Evolutionary conservation across 2,329 filamentous ascomycete species (phyloP), one percentile per base, ranked within the genome.

Genomic region (Cladophialophora immunda): DNA sequence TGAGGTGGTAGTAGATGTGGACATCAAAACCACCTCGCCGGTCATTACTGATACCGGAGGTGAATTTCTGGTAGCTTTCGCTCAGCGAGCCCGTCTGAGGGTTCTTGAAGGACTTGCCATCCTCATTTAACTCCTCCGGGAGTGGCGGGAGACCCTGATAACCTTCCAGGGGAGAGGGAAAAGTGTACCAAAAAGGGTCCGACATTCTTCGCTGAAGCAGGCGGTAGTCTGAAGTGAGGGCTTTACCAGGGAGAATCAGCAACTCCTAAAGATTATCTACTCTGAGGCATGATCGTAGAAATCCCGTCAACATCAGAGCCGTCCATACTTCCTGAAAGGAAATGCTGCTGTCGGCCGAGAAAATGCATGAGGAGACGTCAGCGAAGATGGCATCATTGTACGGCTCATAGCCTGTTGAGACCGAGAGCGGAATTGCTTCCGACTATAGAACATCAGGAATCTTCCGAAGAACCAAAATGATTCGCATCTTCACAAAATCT

Each of bases 41-140:
- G 77, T 2, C 85, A 88, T 65, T 90, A 91, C 53, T 87, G 83
- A 34, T 96, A 81, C 0, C 92, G 91, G 2, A 86, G 0, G 85
- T 78, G 73, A 97, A 97, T 38, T 81, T 78, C 17, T 87, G 83
- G 75, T 97, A 97, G 15, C 91, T 87, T 60, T 84, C 80, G 76
- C 91, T 94, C 58, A 86, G 81, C 3, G 83, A 78, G 0, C 84
- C 85, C 0, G 86, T 82, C 34, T 86, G 82, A 0, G 87, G 87
- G 73, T 96, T 96, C 61, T 86, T 82, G 72, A 87, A 86, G 58
- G 90, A 93, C 80, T 96, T 97, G 56, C 92, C 92, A 76, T 97
- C 92, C 41, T 86, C 87, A 55, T 84, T 83, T 70, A 80, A 84
- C 71, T 91, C 88, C 17, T 82, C 78, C 22, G 83, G 73, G 0